These are phyloP conservation scores for Oryza australiensis DNA, from an alignment of 176 grass and related monocot species.

Conservation along the genomic window DNA sequence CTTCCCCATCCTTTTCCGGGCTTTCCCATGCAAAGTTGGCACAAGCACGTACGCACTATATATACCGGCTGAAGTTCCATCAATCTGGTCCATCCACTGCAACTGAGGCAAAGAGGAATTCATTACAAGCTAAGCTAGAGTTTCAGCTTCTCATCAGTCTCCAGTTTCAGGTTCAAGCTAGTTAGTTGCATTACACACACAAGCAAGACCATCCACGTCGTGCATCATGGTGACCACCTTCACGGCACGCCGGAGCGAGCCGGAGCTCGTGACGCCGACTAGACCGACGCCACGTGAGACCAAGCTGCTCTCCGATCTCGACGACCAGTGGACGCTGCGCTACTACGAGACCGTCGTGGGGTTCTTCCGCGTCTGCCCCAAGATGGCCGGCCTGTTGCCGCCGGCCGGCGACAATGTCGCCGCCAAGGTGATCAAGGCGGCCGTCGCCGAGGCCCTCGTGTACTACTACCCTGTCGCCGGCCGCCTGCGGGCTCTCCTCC, in stretches of 20 bases:
- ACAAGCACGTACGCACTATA: background rate
- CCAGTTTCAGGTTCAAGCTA: too few species aligned
- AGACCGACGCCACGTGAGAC: constrained; percentile 17
- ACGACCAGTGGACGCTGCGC: constrained; percentile 43
- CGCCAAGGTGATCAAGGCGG: constrained; percentile 16
- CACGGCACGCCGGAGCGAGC: constrained; percentile 25
- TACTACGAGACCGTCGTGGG: constrained; percentile 45
- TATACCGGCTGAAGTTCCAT: background rate
- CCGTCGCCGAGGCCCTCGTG: constrained; percentile 40
- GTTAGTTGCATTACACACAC: background rate
- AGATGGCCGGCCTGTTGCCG: background rate
- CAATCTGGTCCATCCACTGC: background rate
- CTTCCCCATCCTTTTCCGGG: background rate
- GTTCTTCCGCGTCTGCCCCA: constrained; percentile 28
- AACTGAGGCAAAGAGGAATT: background rate
- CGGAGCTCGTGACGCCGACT: constrained; percentile 31
- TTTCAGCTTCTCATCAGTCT: background rate
- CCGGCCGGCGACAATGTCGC: background rate
- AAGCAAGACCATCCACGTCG: too few species aligned
- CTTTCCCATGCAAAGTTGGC: background rate
- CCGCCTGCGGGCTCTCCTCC: constrained; percentile 31
- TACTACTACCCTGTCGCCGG: constrained; percentile 71
- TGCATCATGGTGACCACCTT: constrained; percentile 15
- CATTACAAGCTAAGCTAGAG: background rate
- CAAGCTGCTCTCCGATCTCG: constrained; percentile 37